Evolutionary conservation across 2,329 filamentous ascomycete species (phyloP), one percentile per base, ranked within the genome.

Genomic region (Pyrenophora tritici-repentis): DNA sequence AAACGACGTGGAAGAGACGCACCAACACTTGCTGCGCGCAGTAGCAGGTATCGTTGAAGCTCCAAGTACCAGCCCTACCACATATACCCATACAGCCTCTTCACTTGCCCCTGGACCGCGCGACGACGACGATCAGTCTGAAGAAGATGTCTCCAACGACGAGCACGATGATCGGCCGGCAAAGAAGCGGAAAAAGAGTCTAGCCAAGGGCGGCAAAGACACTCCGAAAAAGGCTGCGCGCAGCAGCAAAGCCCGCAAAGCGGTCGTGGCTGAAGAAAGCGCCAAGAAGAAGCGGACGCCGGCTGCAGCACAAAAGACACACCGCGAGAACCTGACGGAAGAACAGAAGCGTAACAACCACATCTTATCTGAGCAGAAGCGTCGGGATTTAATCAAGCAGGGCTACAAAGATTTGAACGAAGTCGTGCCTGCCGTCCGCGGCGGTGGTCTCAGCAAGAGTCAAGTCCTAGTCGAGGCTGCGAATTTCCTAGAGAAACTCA

Each of bases 331-430:
- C 57, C 71, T 94, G 3, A 84, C 86, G 0, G 89, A 93, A 60
- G 86, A 88, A 53, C 88, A 94, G 73, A 94, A 93, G 73, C 81
- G 90, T 38, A 87, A 86, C 65, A 96, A 96, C 61, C 90, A 95
- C 67, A 94, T 96, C 58, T 81, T 86, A 44, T 94, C 90, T 44
- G 91, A 95, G 69, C 90, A 96, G 75, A 95, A 94, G 73, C 83
- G 91, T 29, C 82, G 91, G 40, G 90, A 90, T 20, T 78, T 91
- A 39, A 93, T 93, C 65, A 88, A 91, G 67, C 83, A 89, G 59
- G 90, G 90, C 0, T 96, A 93, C 62, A 88, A 91, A 36, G 88
- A 93, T 50, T 76, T 96, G n/a, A 84, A 84, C 58, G 80, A 85
- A 22, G 78, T 95, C 17, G 89, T 96, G 0, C 91, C 91, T 0